Evolutionary conservation across 257 asterid species (phyloP).

Genomic region (Penstemon newberryi): DNA sequence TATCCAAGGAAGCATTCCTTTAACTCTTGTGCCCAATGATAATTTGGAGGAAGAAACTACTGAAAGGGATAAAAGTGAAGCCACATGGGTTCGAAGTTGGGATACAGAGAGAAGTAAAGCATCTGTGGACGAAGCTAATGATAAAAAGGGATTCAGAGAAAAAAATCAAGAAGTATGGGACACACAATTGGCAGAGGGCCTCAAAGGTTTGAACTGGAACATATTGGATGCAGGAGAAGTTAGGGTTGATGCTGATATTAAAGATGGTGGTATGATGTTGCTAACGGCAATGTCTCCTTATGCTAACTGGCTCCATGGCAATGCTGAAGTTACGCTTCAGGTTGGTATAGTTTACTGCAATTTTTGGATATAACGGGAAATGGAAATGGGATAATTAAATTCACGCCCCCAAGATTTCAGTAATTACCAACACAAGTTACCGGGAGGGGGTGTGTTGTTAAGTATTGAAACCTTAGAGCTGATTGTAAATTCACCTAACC

Average conservation of each 20-base stretch:
- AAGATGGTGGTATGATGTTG: conserved; percentile 98
- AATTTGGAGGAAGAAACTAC: conserved; percentile 60
- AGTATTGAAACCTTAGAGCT: too few species aligned
- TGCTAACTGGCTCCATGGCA: conserved; percentile 98
- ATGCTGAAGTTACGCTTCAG: conserved; percentile 97
- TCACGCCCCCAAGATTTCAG: too few species aligned
- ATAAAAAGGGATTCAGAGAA: conserved; percentile 71
- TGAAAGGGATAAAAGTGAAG: conserved; percentile 70
- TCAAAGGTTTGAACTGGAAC: conserved; percentile 94
- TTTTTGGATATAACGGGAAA: conserved; percentile 9
- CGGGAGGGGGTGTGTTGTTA: too few species aligned
- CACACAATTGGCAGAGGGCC: conserved; percentile 84
- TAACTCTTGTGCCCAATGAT: conserved; percentile 68
- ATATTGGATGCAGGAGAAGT: conserved; percentile 94
- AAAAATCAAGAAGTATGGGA: conserved; percentile 91
- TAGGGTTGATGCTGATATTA: conserved; percentile 93
- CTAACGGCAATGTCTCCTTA: conserved; percentile 94
- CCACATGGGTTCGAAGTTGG: conserved; percentile 75
- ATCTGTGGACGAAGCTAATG: conserved; percentile 64
- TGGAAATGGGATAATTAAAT: neutral
- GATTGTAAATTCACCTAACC: too few species aligned
- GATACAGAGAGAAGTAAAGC: conserved; percentile 61
- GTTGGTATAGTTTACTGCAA: conserved; percentile 39
- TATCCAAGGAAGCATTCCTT: conserved; percentile 93
- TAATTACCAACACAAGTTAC: too few species aligned